phyloP scores from a whole-genome alignment of 768 basidiomycete species.

The Amanita thiersii region DNA sequence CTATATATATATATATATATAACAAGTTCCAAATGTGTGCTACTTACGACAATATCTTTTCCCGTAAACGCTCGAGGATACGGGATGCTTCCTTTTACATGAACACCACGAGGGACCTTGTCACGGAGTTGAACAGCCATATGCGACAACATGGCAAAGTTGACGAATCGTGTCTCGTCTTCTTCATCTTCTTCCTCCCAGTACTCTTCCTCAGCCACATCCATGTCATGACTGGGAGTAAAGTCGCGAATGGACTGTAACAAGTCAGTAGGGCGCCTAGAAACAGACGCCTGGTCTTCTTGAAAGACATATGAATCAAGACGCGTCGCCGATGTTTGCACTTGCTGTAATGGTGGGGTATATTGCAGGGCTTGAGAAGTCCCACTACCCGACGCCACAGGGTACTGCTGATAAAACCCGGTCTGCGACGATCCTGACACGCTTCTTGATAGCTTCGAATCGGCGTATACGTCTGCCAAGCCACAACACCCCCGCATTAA shows the following conservation, averaged over 20 bases:
- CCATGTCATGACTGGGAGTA: slow-evolving; percentile 23
- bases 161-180: slow-evolving; percentile 65
- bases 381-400: slow-evolving; percentile 3
- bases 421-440: slow-evolving; percentile 7
- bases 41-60: slow-evolving; percentile 82
- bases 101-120: slow-evolving; percentile 79
- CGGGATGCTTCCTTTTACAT: slow-evolving; percentile 92
- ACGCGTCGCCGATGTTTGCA: not conserved
- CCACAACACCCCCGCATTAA: no score
- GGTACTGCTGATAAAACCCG: slow-evolving; percentile 2
- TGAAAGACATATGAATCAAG: slow-evolving; percentile 12
- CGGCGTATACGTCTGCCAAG: slow-evolving; percentile 2
- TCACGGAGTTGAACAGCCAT: slow-evolving; percentile 84
- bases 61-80: slow-evolving; percentile 91
- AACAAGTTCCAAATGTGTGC: slow-evolving; percentile 11
- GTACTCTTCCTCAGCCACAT: slow-evolving; percentile 38
- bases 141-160: slow-evolving; percentile 80
- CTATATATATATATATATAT: not conserved
- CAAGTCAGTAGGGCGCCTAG: slow-evolving; percentile 22
- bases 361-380: slow-evolving; percentile 1
- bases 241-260: slow-evolving; percentile 18
- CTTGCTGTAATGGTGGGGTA: not conserved
- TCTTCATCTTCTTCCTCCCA: slow-evolving; percentile 63
- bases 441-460: slow-evolving; percentile 4
- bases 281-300: slow-evolving; percentile 19